Evolutionary conservation across 1,284 basidiomycete genomes (phyloP), one percentile per base, ranked within the genome.

Genomic region (Ustilago loliicola): DNA sequence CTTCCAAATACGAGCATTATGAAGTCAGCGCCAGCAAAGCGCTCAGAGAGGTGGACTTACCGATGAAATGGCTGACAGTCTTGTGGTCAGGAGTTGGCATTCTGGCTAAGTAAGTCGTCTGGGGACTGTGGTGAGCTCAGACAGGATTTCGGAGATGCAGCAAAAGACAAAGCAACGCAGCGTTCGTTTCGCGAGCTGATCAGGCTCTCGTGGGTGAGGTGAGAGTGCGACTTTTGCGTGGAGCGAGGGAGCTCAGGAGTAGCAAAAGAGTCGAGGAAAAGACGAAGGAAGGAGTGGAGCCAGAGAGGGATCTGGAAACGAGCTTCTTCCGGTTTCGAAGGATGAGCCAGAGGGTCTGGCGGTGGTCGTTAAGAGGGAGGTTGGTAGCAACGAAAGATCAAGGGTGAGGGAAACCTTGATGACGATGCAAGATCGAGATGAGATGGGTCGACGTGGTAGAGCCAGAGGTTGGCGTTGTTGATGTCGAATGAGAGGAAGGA

Each of bases 51-150:
- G 19, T n/a, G 19, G 13, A 72, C 77, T 66, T 70, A 85, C 83
- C 83, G 59, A 85, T 81, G 45, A 85, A 85, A 66, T 85, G 82
- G 64, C 70, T 61, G 42, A 81, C 83, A 45, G 74, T 73, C 61
- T 79, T 72, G 73, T 83, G 83, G 54, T 85, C 82, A 42, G 81
- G 80, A 32, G 69, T 51, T 25, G 79, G 79, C 77, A 83, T 81
- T 25, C 19, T 72, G 51, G 42, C 30, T 15, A 29, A 19, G 13
- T n/a, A 23, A 45, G 19, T 11, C 11, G 17, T 57, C 40, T 53
- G 36, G 7, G 34, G 53, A 38, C 36, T 23, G 48, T 25, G 17
- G 0, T 23, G 23, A 25, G 25, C 10, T 7, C 19, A 19, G 40
- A 55, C 7, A 15, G 23, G 50, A 8, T n/a, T 42, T 45, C 19